Conservation (phyloP, 2,329 filamentous ascomycete genomes). For the Phaeosphaeria sp. region DNA sequence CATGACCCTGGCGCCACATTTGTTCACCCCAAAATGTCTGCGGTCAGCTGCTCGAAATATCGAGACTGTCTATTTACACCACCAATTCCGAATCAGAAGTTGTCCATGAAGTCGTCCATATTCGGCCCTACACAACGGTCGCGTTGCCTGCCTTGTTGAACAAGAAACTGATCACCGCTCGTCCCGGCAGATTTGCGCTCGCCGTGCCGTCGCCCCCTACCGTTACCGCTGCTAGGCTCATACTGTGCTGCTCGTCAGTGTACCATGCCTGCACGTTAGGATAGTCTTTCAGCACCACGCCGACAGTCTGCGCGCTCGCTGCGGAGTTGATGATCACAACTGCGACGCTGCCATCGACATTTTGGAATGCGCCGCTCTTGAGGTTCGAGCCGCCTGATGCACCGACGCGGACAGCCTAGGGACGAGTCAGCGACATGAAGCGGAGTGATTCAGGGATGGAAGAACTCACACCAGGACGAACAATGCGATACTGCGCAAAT, state of each 20-base stretch:
- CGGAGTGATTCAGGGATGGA: too few relatives aligned
- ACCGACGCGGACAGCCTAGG: constrained; percentile 41
- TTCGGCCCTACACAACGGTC: neutral
- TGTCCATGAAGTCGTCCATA: neutral
- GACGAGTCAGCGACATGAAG: neutral
- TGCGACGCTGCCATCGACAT: constrained; percentile 41
- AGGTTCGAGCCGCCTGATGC: constrained; percentile 38
- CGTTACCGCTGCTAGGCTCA: constrained; percentile 20
- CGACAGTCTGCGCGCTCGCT: constrained; percentile 24
- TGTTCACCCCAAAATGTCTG: neutral
- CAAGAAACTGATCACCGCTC: constrained; percentile 39
- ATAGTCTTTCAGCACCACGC: constrained; percentile 15
- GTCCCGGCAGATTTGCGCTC: constrained; percentile 29
- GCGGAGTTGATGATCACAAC: constrained; percentile 38
- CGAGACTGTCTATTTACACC: too few relatives aligned
- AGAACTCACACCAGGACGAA: constrained; percentile 41
- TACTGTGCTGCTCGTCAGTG: constrained; percentile 35
- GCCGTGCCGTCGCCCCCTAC: constrained; percentile 29
- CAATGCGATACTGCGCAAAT: constrained; percentile 51
- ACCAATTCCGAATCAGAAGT: neutral
- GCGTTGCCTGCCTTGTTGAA: constrained; percentile 15
- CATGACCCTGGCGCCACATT: neutral
- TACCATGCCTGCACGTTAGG: constrained; percentile 28
- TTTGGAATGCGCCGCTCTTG: constrained; percentile 42
- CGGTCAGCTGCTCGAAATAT: too few relatives aligned